Base-by-base conservation (phyloP, 2,329 filamentous ascomycete genomes). In the Alternaria sp. region DNA sequence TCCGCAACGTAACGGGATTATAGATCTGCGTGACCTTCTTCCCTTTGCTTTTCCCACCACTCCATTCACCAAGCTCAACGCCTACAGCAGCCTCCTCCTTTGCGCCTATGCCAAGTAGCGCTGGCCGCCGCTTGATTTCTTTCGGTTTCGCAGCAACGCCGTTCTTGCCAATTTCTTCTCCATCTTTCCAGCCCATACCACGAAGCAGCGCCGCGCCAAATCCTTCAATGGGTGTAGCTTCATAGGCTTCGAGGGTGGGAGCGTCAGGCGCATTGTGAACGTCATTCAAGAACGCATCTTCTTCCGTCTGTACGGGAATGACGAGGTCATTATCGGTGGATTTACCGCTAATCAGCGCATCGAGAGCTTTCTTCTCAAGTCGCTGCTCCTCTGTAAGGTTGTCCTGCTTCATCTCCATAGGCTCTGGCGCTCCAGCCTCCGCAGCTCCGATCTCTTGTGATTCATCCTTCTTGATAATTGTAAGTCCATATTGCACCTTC, bases 151-250 rank as follows among this genome's bases (percentile, higher is more conserved):
- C 46, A 2, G 56, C 32, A 5, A 54, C 78, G 18, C 79, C 78
- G 27, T 79, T 79, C 56, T 85, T 78, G 81, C 90, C 83, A 53
- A 88, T 83, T 40, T 82, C 80, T 64, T 87, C 84, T 18, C 85
- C 88, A 65, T 89, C 87, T 72, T 97, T 93, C 94, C 94, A 97
- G 9, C 95, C 95, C 92, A 98, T 97, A 10, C 94, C 93, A 32
- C 94, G 89, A 36, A 99, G 85, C 65, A 98, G 84, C 0, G 94
- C 93, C 18, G 93, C 91, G 8, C 95, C 95, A 67, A 98, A 99
- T 70, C 97, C 93, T 69, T 97, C 94, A 16, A 98, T 93, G 0
- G 95, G 94, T 63, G 97, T 90, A 12, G 90, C 89, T 60, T 91
- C 90, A 80, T 98, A 98, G 72, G 95, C 92, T 34, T 92, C 91